phyloP scores from a whole-genome alignment of 805 yeast genomes.

The Hyphopichia homilentoma region DNA sequence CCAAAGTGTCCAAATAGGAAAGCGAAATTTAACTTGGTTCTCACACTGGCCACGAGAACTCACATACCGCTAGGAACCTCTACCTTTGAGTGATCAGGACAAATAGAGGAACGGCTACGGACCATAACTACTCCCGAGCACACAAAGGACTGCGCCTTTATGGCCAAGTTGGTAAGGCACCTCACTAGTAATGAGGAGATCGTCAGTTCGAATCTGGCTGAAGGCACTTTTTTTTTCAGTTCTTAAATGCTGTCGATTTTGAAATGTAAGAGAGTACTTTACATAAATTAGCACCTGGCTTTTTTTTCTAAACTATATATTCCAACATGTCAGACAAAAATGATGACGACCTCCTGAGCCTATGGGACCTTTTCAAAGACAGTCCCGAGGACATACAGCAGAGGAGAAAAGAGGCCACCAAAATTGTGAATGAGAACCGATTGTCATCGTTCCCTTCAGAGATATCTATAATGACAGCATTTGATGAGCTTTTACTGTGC shows the following conservation, averaged over 20 bases:
- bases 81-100: no score
- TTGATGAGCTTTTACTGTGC: conserved; percentile 82
- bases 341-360: conserved; percentile 23
- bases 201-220: conserved; percentile 23
- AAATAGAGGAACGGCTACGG: no score
- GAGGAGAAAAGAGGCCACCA: conserved; percentile 19
- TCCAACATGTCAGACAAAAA: no score
- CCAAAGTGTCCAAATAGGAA: no score
- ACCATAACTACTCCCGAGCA: no score
- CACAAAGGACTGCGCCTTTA: conserved; percentile 12
- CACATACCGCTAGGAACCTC: no score
- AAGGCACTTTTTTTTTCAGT: conserved; percentile 13
- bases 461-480: conserved; percentile 57
- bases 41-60: no score
- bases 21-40: no score
- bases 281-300: no score
- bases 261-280: no score
- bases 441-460: conserved; percentile 26
- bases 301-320: no score
- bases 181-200: conserved; percentile 18
- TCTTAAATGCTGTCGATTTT: no score
- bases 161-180: conserved; percentile 23
- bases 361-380: conserved; percentile 30
- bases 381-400: conserved; percentile 23
- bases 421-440: conserved; percentile 16